Conservation (phyloP, 2,329 filamentous ascomycete species). For the Sarocladium brachiariae region DNA sequence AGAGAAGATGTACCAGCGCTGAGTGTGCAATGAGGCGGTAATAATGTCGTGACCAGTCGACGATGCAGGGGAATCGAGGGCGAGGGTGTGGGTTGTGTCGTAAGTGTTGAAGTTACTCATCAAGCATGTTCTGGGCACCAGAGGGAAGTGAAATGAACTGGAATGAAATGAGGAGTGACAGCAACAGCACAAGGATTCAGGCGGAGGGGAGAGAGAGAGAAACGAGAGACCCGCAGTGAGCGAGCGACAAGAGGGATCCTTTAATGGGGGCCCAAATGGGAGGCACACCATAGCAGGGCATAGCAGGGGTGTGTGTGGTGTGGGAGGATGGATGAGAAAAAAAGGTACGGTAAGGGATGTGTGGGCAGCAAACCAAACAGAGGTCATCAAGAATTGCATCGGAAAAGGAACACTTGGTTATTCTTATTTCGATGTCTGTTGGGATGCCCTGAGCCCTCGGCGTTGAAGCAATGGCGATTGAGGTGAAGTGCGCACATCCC, state of each 20-base stretch:
- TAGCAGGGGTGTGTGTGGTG: neutral
- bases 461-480: no score
- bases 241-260: slow-evolving; percentile 1
- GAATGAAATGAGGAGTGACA: slow-evolving; percentile 6
- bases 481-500: neutral
- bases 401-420: no score
- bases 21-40: no score
- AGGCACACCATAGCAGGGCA: neutral
- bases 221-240: slow-evolving; percentile 1
- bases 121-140: no score
- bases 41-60: no score
- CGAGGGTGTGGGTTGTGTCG: neutral
- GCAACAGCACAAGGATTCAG: slow-evolving; percentile 5
- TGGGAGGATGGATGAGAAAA: no score
- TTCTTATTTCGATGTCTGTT: no score
- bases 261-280: neutral
- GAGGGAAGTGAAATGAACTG: no score
- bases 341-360: neutral
- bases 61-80: neutral
- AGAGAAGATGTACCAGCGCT: neutral
- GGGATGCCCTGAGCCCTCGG: no score
- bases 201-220: slow-evolving; percentile 1
- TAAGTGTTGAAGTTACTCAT: neutral
- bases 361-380: neutral
- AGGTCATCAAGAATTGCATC: no score